Percentiles rank a stretch among this genome's conserved stretches.
These are phyloP conservation scores for Boletus bicolor DNA, from an alignment of 768 basidiomycete species.

Conservation along the genomic window DNA sequence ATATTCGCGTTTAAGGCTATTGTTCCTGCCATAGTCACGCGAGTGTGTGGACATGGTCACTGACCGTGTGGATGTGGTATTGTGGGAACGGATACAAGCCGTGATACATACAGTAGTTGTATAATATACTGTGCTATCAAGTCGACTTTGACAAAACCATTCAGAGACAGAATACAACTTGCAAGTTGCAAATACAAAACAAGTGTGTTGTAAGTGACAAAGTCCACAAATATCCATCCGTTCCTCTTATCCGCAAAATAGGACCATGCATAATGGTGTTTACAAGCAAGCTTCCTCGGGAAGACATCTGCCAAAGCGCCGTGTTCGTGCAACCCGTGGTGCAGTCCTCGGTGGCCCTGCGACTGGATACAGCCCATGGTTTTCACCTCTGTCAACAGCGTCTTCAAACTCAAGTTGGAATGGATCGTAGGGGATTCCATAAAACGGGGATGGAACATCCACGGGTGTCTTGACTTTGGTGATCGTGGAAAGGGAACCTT, in stretches of 20 bases:
- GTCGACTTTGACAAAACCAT: not conserved
- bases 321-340: not conserved
- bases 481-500: not conserved
- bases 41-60: slow-evolving; percentile 15
- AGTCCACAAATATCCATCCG: not conserved
- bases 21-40: slow-evolving; percentile 15
- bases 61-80: not conserved
- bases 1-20: slow-evolving; percentile 11
- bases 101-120: too few species aligned
- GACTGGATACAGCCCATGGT: slow-evolving; percentile 9
- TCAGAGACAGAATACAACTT: not conserved
- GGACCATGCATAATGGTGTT: not conserved
- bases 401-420: slow-evolving; percentile 18
- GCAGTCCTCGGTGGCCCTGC: slow-evolving; percentile 3
- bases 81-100: slow-evolving; percentile 14
- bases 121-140: too few species aligned
- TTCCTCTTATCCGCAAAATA: not conserved
- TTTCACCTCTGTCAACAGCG: not conserved
- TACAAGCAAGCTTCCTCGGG: slow-evolving; percentile 12
- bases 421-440: slow-evolving; percentile 19
- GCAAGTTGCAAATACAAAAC: not conserved
- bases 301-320: slow-evolving; percentile 18
- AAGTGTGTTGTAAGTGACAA: not conserved
- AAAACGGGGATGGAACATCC: not conserved
- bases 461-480: not conserved